Evolutionary conservation across 805 yeast genomes (phyloP).

Genomic region (Candida takata): DNA sequence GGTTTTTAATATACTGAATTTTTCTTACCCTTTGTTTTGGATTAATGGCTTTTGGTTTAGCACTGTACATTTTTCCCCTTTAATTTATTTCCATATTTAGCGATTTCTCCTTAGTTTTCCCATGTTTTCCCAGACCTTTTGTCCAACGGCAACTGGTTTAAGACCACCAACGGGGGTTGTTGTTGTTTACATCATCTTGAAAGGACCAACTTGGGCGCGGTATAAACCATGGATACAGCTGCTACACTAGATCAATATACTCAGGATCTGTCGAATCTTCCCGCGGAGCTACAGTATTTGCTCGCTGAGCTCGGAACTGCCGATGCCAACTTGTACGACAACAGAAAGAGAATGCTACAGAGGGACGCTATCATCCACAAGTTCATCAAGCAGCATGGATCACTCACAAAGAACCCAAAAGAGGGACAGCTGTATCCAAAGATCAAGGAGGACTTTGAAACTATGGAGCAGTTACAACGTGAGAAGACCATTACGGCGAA

Average conservation of each 20-base stretch:
- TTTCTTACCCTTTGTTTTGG: no score
- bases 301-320: constrained; percentile 70
- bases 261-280: constrained; percentile 72
- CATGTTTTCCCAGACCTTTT: no score
- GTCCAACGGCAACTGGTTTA: no score
- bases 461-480: constrained; percentile 56
- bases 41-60: no score
- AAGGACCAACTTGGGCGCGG: no score
- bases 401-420: constrained; percentile 72
- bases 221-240: constrained; percentile 91
- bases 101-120: no score
- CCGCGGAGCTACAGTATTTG: constrained; percentile 76
- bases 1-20: no score
- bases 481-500: constrained; percentile 77
- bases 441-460: constrained; percentile 60
- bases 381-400: constrained; percentile 75
- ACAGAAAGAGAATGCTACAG: constrained; percentile 56
- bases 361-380: constrained; percentile 79
- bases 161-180: no score
- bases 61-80: no score
- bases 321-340: constrained; percentile 61
- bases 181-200: no score
- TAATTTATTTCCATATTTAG: no score
- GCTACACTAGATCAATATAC: constrained; percentile 67
- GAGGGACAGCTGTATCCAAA: constrained; percentile 61